Evolutionary conservation across 2,329 filamentous ascomycete genomes (phyloP).

Genomic region (Trichoderma sp.): DNA sequence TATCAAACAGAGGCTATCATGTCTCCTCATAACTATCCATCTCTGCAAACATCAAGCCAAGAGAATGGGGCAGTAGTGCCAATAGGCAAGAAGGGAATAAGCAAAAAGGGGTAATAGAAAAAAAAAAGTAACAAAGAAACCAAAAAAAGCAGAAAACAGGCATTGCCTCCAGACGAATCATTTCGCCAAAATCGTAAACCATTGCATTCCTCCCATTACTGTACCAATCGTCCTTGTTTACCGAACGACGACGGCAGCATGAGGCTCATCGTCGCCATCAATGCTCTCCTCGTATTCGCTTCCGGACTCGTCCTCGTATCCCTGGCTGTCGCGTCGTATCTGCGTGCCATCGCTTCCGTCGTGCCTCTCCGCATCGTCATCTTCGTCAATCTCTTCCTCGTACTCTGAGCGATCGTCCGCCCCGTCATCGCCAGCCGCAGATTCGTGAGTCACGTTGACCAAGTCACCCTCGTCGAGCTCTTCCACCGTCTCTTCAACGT

Average conservation of each 20-base stretch:
- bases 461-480: conserved; percentile 47
- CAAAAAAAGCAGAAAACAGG: conserved; percentile 10
- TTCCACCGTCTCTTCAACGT: conserved; percentile 66
- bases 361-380: conserved; percentile 37
- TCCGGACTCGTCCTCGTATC: conserved; percentile 41
- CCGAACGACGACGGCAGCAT: conserved; percentile 17
- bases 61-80: neutral
- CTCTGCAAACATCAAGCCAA: conserved; percentile 5
- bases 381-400: conserved; percentile 30
- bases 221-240: conserved; percentile 1
- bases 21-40: conserved; percentile 29
- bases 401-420: conserved; percentile 31
- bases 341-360: conserved; percentile 57
- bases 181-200: conserved; percentile 4
- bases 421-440: conserved; percentile 26
- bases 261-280: conserved; percentile 22
- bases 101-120: neutral
- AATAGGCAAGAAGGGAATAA: neutral
- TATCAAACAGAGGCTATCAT: conserved; percentile 28
- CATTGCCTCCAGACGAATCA: neutral
- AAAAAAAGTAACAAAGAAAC: conserved; percentile 16
- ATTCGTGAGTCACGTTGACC: conserved; percentile 26
- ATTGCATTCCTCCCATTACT: neutral
- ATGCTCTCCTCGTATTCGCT: conserved; percentile 43
- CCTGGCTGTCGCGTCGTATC: conserved; percentile 52